Conservation (phyloP, 2,329 filamentous ascomycete genomes). For the Mycogone perniciosa region DNA sequence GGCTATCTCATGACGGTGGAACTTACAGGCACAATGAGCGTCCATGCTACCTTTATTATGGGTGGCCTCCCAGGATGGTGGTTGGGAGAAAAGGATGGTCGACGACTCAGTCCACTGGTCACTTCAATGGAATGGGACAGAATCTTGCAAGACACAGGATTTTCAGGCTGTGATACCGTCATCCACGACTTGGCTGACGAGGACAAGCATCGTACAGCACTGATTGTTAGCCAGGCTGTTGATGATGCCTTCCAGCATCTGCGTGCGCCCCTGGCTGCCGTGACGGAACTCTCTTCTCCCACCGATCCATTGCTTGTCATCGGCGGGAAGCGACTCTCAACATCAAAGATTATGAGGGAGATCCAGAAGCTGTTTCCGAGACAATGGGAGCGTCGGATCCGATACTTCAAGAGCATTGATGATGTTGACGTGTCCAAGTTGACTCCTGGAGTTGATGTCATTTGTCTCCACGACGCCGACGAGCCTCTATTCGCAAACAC, state of each 20-base stretch:
- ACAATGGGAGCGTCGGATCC: too few relatives aligned
- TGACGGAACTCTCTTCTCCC: too few relatives aligned
- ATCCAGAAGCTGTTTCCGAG: too few relatives aligned
- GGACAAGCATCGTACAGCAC: not conserved
- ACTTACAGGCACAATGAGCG: not conserved
- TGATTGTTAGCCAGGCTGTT: not conserved
- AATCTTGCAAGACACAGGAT: not conserved
- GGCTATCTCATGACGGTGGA: constrained; percentile 14
- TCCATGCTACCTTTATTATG: constrained; percentile 8
- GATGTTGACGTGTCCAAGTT: too few relatives aligned
- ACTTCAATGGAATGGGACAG: not conserved
- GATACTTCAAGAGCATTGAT: too few relatives aligned
- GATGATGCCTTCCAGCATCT: not conserved
- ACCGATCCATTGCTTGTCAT: too few relatives aligned
- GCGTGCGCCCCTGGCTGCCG: too few relatives aligned
- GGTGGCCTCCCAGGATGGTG: not conserved
- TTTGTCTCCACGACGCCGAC: too few relatives aligned
- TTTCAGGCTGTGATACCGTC: not conserved
- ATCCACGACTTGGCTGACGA: not conserved
- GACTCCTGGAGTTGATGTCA: too few relatives aligned
- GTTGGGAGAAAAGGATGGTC: not conserved
- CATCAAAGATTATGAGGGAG: too few relatives aligned
- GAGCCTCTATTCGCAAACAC: too few relatives aligned
- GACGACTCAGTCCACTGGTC: not conserved
- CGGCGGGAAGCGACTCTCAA: too few relatives aligned